Evolutionary conservation across 345 rosid species (phyloP).

Genomic region (Corymbia maculata): DNA sequence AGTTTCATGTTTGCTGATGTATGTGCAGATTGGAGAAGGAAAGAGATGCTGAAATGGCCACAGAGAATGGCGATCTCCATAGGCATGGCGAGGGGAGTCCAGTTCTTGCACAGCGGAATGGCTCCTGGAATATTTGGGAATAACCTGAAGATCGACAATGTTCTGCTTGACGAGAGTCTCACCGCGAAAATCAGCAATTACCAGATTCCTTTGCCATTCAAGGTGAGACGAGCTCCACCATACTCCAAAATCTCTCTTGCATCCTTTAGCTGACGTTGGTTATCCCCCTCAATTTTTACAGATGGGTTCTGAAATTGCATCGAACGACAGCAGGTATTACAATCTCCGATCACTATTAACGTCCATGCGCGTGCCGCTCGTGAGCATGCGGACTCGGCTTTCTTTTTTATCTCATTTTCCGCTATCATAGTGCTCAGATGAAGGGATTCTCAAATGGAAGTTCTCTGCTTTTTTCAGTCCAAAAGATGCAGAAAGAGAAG

Average conservation of each 20-base stretch:
- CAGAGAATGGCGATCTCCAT: conserved; percentile 78
- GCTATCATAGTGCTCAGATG: neutral
- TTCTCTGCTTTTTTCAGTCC: conserved; percentile 14
- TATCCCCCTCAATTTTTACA: conserved; percentile 3
- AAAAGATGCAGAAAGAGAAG: conserved; percentile 63
- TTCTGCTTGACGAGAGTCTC: conserved; percentile 70
- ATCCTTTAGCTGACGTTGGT: neutral
- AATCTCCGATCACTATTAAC: neutral
- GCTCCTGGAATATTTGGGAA: conserved; percentile 77
- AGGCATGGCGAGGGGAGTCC: conserved; percentile 82
- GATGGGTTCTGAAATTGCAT: conserved; percentile 46
- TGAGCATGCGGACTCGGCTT: neutral
- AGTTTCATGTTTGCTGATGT: neutral
- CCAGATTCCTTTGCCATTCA: conserved; percentile 60
- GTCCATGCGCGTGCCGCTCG: neutral
- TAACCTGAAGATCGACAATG: conserved; percentile 57
- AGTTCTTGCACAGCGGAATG: conserved; percentile 85
- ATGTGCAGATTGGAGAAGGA: conserved; percentile 61
- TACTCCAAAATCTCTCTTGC: neutral
- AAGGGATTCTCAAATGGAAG: neutral
- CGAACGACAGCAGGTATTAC: conserved; percentile 1
- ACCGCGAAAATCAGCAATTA: conserved; percentile 61
- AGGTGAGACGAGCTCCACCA: conserved; percentile 20
- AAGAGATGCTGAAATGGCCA: conserved; percentile 81
- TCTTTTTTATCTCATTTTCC: neutral